Conservation (phyloP, 495 filamentous ascomycete genomes). For the Elasticomyces elasticus region DNA sequence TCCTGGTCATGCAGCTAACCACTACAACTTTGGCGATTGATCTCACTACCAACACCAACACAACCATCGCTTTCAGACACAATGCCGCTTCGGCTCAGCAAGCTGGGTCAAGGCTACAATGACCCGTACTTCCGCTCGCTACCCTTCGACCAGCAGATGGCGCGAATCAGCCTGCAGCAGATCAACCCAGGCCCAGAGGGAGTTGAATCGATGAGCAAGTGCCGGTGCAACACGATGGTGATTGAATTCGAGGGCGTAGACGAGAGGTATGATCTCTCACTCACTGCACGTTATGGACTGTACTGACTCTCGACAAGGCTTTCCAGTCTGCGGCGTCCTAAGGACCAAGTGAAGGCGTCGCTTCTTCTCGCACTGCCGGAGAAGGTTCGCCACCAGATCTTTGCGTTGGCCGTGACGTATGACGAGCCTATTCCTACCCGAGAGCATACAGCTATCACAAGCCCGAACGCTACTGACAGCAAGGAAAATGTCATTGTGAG, state of each 20-base stretch:
- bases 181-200: constrained; percentile 5
- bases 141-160: background rate
- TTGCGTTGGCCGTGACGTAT: constrained; percentile 4
- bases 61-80: background rate
- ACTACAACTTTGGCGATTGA: background rate
- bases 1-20: background rate
- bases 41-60: background rate
- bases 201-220: background rate
- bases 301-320: background rate
- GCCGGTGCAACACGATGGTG: background rate
- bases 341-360: background rate
- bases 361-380: background rate
- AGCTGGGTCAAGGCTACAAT: background rate
- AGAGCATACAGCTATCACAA: background rate
- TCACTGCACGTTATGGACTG: background rate
- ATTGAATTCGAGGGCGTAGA: background rate
- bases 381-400: background rate
- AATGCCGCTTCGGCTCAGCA: background rate
- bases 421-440: constrained; percentile 1
- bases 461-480: background rate
- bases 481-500: background rate
- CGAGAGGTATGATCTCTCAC: background rate
- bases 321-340: background rate
- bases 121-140: background rate
- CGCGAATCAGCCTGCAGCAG: background rate